Conservation (phyloP, 2,329 filamentous ascomycete genomes). For the Fusarium sp. region DNA sequence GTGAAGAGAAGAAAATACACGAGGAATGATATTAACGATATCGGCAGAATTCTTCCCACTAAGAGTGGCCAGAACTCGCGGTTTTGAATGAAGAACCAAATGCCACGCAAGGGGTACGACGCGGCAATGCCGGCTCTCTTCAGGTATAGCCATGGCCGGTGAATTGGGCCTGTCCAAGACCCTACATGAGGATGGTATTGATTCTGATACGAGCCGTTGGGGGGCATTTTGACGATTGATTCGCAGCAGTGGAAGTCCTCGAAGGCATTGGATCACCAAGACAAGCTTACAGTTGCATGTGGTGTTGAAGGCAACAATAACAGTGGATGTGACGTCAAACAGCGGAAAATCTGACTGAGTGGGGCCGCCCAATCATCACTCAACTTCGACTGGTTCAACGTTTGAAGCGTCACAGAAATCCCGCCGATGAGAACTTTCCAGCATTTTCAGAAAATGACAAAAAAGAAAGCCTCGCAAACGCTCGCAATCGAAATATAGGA, state of each 20-base stretch:
- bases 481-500: slow-evolving; percentile 37
- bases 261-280: slow-evolving; percentile 29
- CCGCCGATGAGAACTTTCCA: background rate
- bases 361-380: slow-evolving; percentile 7
- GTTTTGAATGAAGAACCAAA: slow-evolving; percentile 83
- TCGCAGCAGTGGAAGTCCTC: background rate
- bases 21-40: slow-evolving; percentile 83
- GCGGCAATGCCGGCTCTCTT: slow-evolving; percentile 60
- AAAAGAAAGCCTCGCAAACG: slow-evolving; percentile 26
- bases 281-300: background rate
- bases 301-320: slow-evolving; percentile 7
- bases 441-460: background rate
- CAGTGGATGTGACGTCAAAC: slow-evolving; percentile 22
- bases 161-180: slow-evolving; percentile 43
- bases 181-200: slow-evolving; percentile 30
- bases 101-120: slow-evolving; percentile 74
- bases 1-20: slow-evolving; percentile 89
- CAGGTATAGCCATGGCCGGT: slow-evolving; percentile 58
- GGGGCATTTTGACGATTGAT: slow-evolving; percentile 34
- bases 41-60: slow-evolving; percentile 79
- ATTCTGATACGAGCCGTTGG: slow-evolving; percentile 14
- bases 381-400: background rate
- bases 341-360: slow-evolving; percentile 25
- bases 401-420: background rate
- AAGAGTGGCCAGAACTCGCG: slow-evolving; percentile 87